Percentiles rank a stretch among this genome's conserved stretches.
Evolutionary conservation across 306 rosid genomes (phyloP).

Genomic region (Heteromeles arbutifolia): DNA sequence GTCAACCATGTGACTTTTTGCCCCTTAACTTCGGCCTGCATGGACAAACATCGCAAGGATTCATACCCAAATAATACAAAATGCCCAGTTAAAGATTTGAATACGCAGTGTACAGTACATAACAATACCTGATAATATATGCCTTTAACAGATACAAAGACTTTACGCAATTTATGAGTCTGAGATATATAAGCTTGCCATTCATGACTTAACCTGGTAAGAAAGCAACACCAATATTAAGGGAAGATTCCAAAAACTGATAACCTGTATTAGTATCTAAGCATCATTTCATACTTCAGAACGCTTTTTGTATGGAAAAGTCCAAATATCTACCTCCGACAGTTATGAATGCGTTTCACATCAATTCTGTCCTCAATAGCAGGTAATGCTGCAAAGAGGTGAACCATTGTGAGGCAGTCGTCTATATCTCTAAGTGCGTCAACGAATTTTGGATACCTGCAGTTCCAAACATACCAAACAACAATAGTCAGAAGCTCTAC

Average conservation of each 20-base stretch:
- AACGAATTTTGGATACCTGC: slow-evolving; percentile 78
- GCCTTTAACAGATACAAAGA: slow-evolving; percentile 85
- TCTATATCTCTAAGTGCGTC: slow-evolving; percentile 94
- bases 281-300: neutral
- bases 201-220: slow-evolving; percentile 75
- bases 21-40: slow-evolving; percentile 77
- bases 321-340: slow-evolving; percentile 55
- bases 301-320: neutral
- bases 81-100: neutral
- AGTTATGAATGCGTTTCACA: slow-evolving; percentile 53
- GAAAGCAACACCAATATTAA: neutral
- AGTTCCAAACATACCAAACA: slow-evolving; percentile 6
- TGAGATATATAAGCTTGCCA: slow-evolving; percentile 88
- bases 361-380: slow-evolving; percentile 65
- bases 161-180: slow-evolving; percentile 70
- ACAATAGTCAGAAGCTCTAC: slow-evolving; percentile 3
- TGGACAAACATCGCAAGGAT: slow-evolving; percentile 14
- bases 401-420: slow-evolving; percentile 86
- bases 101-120: neutral
- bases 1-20: slow-evolving; percentile 82
- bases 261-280: neutral
- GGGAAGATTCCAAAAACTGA: neutral
- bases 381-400: slow-evolving; percentile 89
- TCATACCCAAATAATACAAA: neutral
- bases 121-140: slow-evolving; percentile 76